Conservation (phyloP, 2,329 filamentous ascomycete genomes). For the Aspergillus japonicus region DNA sequence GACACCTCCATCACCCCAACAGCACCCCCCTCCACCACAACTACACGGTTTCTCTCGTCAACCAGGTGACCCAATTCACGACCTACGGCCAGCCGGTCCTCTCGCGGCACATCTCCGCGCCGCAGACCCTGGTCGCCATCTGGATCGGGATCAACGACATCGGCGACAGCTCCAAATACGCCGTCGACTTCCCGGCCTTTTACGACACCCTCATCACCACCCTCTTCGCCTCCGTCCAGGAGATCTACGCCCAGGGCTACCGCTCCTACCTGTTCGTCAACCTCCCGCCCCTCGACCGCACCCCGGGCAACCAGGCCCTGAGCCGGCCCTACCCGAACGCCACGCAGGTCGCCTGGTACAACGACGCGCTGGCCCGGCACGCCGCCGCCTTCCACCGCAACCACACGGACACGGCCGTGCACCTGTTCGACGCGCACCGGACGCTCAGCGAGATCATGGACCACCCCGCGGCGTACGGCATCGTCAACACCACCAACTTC, state of each 20-base stretch:
- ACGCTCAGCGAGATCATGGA: conserved; percentile 47
- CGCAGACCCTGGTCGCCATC: conserved; percentile 47
- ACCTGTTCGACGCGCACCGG: conserved; percentile 48
- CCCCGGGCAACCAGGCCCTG: conserved; percentile 36
- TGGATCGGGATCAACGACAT: conserved; percentile 62
- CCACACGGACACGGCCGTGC: conserved; percentile 36
- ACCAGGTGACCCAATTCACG: conserved; percentile 52
- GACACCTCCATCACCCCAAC: conserved; percentile 1
- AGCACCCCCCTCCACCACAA: conserved; percentile 53
- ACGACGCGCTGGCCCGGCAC: conserved; percentile 38
- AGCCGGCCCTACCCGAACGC: conserved; percentile 45
- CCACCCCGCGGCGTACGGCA: conserved; percentile 41
- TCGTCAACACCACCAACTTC: conserved; percentile 48
- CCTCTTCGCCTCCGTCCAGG: conserved; percentile 44
- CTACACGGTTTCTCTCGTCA: conserved; percentile 50
- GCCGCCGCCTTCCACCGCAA: conserved; percentile 33
- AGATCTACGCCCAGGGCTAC: conserved; percentile 47
- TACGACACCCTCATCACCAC: conserved; percentile 46
- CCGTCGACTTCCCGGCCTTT: conserved; percentile 46
- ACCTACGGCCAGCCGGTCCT: conserved; percentile 47
- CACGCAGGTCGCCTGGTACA: conserved; percentile 49
- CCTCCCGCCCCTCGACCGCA: conserved; percentile 52
- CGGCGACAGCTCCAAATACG: conserved; percentile 48
- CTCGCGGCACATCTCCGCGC: conserved; percentile 28
- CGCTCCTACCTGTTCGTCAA: conserved; percentile 52